Evolutionary conservation across 345 rosid species (phyloP).

Genomic region (Salix purpurea): DNA sequence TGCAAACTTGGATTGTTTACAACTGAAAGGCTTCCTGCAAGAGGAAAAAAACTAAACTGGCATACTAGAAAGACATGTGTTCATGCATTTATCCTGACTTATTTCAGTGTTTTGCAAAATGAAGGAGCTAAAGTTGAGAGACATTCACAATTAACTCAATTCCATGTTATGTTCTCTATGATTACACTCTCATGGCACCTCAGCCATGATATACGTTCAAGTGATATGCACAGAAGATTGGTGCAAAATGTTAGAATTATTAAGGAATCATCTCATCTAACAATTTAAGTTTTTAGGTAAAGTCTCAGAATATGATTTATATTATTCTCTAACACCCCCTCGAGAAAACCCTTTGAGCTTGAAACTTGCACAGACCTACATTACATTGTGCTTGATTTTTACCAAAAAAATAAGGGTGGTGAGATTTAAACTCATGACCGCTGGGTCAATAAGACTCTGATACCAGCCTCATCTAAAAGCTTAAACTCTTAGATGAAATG

Average conservation of each 20-base stretch:
- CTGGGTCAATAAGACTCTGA: accelerated
- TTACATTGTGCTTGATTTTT: no score
- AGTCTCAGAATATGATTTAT: no score
- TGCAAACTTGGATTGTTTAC: background rate
- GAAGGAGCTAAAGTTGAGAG: background rate
- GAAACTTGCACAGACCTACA: no score
- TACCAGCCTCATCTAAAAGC: no score
- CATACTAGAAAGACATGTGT: background rate
- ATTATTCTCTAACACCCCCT: no score
- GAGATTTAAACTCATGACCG: no score
- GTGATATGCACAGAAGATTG: background rate
- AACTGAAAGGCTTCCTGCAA: background rate
- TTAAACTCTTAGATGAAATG: no score
- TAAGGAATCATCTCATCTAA: no score
- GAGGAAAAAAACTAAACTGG: background rate
- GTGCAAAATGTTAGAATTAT: background rate
- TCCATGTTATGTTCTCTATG: background rate
- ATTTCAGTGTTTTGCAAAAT: background rate
- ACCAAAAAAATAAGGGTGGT: no score
- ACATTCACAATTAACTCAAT: background rate
- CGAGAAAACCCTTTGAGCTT: no score
- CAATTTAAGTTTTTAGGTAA: accelerated
- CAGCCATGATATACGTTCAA: background rate
- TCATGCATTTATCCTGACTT: background rate
- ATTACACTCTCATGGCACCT: background rate